Evolutionary conservation across 768 basidiomycete species (phyloP).

Genomic region (Lactarius hengduanensis): DNA sequence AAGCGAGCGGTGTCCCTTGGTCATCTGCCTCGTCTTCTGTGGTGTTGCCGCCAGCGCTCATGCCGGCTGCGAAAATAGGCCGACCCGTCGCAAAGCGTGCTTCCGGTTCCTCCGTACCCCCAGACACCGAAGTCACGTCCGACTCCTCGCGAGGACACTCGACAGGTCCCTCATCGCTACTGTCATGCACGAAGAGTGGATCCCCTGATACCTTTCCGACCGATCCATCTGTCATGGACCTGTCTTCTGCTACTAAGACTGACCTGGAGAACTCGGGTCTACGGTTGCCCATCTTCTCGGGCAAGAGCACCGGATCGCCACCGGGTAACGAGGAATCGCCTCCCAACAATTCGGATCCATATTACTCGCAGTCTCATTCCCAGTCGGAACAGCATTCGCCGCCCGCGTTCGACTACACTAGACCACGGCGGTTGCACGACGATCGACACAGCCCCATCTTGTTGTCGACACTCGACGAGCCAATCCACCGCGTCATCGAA

Average conservation of each 20-base stretch:
- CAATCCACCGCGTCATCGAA: constrained; percentile 79
- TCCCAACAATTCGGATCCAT: constrained; percentile 16
- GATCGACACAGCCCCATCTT: constrained; percentile 50
- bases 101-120: constrained; percentile 7
- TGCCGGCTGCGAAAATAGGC: not conserved
- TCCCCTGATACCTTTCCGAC: constrained; percentile 26
- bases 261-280: constrained; percentile 14
- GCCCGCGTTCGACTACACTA: constrained; percentile 52
- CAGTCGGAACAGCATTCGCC: constrained; percentile 23
- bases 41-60: not conserved
- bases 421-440: constrained; percentile 59
- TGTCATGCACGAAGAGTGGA: constrained; percentile 20
- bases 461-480: constrained; percentile 66
- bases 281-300: not conserved
- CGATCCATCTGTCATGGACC: constrained; percentile 27
- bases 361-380: constrained; percentile 20
- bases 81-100: constrained; percentile 19
- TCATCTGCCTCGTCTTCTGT: not conserved
- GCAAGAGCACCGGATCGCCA: constrained; percentile 19
- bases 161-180: constrained; percentile 22
- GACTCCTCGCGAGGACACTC: constrained; percentile 26
- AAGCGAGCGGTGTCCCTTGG: not conserved
- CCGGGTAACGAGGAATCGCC: constrained; percentile 20
- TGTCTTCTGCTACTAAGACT: constrained; percentile 14
- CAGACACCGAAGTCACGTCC: constrained; percentile 11